These are phyloP conservation scores for Prototheca cutis DNA, from an alignment of 163 green algal genomes.

Conservation along the genomic window DNA sequence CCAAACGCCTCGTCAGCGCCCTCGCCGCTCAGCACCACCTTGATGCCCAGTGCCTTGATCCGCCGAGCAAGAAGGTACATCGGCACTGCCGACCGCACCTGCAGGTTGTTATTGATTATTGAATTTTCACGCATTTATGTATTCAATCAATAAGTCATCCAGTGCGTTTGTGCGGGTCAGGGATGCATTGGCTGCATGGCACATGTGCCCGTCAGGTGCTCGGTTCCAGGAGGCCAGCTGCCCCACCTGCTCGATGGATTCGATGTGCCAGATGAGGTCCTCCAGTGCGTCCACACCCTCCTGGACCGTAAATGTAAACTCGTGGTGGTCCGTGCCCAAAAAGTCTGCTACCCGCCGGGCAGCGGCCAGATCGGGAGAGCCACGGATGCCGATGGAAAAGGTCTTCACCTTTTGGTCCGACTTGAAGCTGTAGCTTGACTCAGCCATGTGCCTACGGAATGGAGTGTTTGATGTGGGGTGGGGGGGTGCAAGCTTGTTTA, in stretches of 20 bases:
- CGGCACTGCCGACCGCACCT: slow-evolving; percentile 81
- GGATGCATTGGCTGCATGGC: too few relatives aligned
- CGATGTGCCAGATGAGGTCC: slow-evolving; percentile 94
- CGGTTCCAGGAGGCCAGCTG: too few relatives aligned
- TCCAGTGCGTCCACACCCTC: slow-evolving; percentile 91
- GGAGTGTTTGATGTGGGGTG: background rate
- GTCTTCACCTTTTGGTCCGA: slow-evolving; percentile 72
- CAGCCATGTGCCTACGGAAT: slow-evolving; percentile 46
- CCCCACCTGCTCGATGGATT: slow-evolving; percentile 82
- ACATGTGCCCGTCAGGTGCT: background rate
- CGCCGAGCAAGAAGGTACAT: slow-evolving; percentile 95
- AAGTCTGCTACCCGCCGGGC: slow-evolving; percentile 78
- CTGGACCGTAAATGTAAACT: slow-evolving; percentile 95
- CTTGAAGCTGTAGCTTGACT: slow-evolving; percentile 44
- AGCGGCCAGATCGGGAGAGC: slow-evolving; percentile 82
- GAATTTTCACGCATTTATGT: too few relatives aligned
- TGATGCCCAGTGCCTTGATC: slow-evolving; percentile 96
- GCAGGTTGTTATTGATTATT: too few relatives aligned
- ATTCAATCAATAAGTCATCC: too few relatives aligned
- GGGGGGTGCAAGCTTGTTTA: too few relatives aligned
- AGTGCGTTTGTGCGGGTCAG: too few relatives aligned
- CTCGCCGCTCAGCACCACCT: slow-evolving; percentile 95
- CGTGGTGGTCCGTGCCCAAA: slow-evolving; percentile 91
- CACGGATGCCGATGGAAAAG: slow-evolving; percentile 86
- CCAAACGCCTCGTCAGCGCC: slow-evolving; percentile 94